Conservation (phyloP, 768 basidiomycete genomes). For the Leccinum uliginosum region DNA sequence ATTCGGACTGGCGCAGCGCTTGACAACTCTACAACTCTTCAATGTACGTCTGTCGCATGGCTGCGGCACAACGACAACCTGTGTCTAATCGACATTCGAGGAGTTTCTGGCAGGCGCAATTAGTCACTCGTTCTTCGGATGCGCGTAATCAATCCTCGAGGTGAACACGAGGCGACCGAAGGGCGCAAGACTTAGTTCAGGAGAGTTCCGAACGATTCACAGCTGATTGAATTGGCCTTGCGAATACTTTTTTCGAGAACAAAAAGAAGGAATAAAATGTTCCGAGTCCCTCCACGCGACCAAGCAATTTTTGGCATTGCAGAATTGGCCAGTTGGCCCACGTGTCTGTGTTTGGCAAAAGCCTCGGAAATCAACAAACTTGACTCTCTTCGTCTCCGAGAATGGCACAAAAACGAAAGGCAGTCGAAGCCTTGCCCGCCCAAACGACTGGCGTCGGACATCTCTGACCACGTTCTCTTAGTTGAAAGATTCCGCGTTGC, state of each 20-base stretch:
- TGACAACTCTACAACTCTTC: background rate
- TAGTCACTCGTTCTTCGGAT: background rate
- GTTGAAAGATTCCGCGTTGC: conserved; percentile 65
- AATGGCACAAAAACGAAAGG: conserved; percentile 28
- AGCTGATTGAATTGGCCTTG: background rate
- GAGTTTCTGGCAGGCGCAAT: background rate
- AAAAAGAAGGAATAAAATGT: too few relatives aligned
- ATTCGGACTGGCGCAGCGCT: background rate
- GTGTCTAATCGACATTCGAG: background rate
- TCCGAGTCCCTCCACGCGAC: too few relatives aligned
- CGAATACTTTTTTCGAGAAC: too few relatives aligned
- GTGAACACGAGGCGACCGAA: conserved; percentile 18
- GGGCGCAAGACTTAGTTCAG: conserved; percentile 3
- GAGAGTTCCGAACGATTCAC: background rate
- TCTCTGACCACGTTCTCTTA: conserved; percentile 47
- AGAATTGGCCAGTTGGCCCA: too few relatives aligned
- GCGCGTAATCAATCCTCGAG: conserved; percentile 21
- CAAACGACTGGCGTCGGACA: conserved; percentile 1
- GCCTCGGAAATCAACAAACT: conserved; percentile 18
- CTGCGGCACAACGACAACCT: background rate
- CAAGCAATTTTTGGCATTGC: background rate
- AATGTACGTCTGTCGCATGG: background rate
- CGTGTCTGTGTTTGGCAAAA: conserved; percentile 25
- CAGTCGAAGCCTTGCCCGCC: conserved; percentile 13
- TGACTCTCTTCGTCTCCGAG: background rate